phyloP scores from a whole-genome alignment of 2,329 filamentous ascomycete species.

The Sclerotinia minor region DNA sequence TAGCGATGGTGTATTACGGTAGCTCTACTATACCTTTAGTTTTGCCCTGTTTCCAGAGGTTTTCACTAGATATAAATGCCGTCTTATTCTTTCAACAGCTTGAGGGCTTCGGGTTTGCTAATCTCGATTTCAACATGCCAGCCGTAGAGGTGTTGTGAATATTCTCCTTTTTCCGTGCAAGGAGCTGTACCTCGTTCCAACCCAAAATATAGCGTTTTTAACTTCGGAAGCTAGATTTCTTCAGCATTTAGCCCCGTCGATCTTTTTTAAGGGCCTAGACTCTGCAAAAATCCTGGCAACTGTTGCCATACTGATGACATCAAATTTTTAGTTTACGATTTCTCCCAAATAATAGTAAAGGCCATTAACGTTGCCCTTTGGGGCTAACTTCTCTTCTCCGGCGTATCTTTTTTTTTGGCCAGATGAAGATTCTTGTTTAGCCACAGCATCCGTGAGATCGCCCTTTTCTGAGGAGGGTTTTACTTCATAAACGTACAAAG shows the following conservation, averaged over 20 bases:
- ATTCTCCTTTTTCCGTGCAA: neutral
- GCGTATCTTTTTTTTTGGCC: neutral
- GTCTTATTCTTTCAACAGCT: neutral
- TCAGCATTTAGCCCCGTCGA: neutral
- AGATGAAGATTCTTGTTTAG: slow-evolving; percentile 2
- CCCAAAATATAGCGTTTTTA: neutral
- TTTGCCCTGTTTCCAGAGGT: neutral
- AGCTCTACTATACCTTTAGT: neutral
- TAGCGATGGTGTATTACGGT: neutral
- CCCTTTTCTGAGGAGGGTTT: neutral
- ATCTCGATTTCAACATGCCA: neutral
- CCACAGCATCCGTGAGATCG: neutral
- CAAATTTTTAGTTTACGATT: neutral
- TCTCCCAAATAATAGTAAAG: neutral
- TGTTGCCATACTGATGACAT: too few relatives aligned
- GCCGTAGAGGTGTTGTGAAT: neutral
- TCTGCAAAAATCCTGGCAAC: neutral
- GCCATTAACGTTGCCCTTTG: neutral
- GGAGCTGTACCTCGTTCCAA: neutral
- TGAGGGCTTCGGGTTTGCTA: neutral
- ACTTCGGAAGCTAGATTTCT: neutral
- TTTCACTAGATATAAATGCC: neutral
- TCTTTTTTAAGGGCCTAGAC: neutral
- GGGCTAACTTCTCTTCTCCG: neutral
- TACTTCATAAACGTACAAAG: slow-evolving; percentile 12